Evolutionary conservation across 352 stramenopile species (phyloP).

Genomic region (Peronosclerospora sorghi): DNA sequence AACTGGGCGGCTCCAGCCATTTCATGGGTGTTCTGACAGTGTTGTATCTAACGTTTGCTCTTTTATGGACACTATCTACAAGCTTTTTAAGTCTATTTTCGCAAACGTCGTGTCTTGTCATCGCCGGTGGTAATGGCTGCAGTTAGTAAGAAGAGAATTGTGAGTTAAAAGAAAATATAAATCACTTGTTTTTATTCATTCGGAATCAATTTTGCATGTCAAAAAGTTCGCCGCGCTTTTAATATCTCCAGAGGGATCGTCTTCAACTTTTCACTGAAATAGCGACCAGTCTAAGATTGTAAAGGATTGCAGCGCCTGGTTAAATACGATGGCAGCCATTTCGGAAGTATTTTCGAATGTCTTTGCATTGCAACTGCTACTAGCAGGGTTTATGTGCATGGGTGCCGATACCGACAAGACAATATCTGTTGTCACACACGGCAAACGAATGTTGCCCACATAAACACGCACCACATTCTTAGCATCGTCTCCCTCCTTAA

Average conservation of each 20-base stretch:
- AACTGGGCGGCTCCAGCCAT: constrained; percentile 30
- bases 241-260: too few species aligned
- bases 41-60: constrained; percentile 20
- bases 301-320: constrained; percentile 56
- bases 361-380: constrained; percentile 51
- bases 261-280: constrained; percentile 18
- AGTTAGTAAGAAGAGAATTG: too few species aligned
- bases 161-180: too few species aligned
- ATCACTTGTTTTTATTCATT: too few species aligned
- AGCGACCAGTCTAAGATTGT: constrained; percentile 61
- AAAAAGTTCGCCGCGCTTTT: too few species aligned
- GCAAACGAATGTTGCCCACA: constrained; percentile 60
- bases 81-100: not conserved
- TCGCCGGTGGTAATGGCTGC: constrained; percentile 30
- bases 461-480: constrained; percentile 84
- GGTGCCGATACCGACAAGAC: constrained; percentile 74
- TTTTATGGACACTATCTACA: constrained; percentile 20
- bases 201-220: too few species aligned
- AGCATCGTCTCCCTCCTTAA: constrained; percentile 64
- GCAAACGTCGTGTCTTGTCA: constrained; percentile 17
- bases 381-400: constrained; percentile 62
- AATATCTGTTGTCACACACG: constrained; percentile 64
- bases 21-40: constrained; percentile 26
- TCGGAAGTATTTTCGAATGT: constrained; percentile 61
- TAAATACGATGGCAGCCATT: constrained; percentile 59